Evolutionary conservation across 495 filamentous ascomycete species (phyloP).

Genomic region (Lepidopterella palustris): DNA sequence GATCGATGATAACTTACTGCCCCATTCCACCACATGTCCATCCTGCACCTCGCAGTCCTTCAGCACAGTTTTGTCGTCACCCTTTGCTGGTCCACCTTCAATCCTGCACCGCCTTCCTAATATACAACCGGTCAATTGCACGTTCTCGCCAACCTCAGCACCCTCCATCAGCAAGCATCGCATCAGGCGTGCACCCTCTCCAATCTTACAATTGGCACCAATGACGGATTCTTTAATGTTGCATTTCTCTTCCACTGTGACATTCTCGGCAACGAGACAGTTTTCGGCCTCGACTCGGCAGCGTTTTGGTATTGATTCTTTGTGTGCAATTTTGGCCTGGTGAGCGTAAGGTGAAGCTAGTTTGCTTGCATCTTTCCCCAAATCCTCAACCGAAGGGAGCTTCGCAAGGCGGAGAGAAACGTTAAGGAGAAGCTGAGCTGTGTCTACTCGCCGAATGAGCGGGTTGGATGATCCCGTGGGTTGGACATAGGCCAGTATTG

Average conservation of each 20-base stretch:
- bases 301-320: conserved; percentile 64
- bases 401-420: conserved; percentile 84
- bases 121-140: conserved; percentile 73
- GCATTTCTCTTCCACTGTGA: conserved; percentile 71
- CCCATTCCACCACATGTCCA: conserved; percentile 69
- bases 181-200: conserved; percentile 66
- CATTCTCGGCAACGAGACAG: conserved; percentile 75
- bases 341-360: conserved; percentile 65
- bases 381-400: conserved; percentile 59
- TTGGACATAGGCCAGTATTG: conserved; percentile 74
- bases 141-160: conserved; percentile 68
- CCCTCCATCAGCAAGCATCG: conserved; percentile 89
- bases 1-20: conserved; percentile 49
- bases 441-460: conserved; percentile 82
- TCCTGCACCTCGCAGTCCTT: conserved; percentile 90
- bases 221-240: conserved; percentile 87
- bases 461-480: conserved; percentile 43
- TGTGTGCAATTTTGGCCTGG: conserved; percentile 69
- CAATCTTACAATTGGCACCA: conserved; percentile 78
- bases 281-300: conserved; percentile 70
- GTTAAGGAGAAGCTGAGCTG: conserved; percentile 67
- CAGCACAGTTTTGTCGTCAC: conserved; percentile 65
- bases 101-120: conserved; percentile 69
- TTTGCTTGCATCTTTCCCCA: conserved; percentile 39
- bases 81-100: conserved; percentile 48